Percentiles rank a stretch among this genome's conserved stretches.
phyloP scores from a whole-genome alignment of 2,329 filamentous ascomycete genomes.

The Cucurbitaria berberidis region DNA sequence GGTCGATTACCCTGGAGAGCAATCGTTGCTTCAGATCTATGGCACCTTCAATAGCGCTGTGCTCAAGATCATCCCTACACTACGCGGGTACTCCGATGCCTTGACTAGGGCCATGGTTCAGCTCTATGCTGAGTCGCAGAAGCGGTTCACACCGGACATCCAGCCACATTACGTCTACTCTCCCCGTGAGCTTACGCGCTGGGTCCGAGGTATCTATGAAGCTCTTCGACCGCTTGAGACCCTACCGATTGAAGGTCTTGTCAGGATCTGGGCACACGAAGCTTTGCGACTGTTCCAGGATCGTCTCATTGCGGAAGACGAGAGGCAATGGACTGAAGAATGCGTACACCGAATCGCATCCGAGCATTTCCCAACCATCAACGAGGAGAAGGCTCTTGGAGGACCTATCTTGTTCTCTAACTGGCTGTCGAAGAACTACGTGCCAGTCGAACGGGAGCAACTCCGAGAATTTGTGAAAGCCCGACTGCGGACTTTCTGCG shows the following conservation, averaged over 20 bases:
- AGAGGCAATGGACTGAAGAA: constrained; percentile 93
- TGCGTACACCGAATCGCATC: constrained; percentile 84
- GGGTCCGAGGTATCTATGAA: constrained; percentile 97
- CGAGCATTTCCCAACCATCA: constrained; percentile 93
- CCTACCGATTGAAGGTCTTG: constrained; percentile 85
- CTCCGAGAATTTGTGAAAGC: constrained; percentile 97
- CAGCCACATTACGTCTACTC: constrained; percentile 99
- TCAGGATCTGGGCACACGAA: constrained; percentile 98
- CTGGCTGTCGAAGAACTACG: constrained; percentile 98
- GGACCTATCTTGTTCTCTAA: constrained; percentile 98
- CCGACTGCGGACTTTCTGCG: constrained; percentile 95
- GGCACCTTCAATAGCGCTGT: constrained; percentile 97
- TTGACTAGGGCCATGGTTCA: constrained; percentile 98
- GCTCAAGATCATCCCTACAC: constrained; percentile 91
- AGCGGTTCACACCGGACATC: constrained; percentile 92
- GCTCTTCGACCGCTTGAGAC: constrained; percentile 91
- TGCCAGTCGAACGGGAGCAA: constrained; percentile 93
- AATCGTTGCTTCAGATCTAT: constrained; percentile 95
- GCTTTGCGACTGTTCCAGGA: constrained; percentile 96
- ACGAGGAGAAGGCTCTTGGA: constrained; percentile 85
- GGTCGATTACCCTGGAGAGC: constrained; percentile 98
- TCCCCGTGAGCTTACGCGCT: constrained; percentile 95
- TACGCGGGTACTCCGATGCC: constrained; percentile 93
- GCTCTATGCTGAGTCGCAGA: constrained; percentile 93
- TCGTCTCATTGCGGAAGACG: constrained; percentile 90